Conservation (phyloP, 2,329 filamentous ascomycete genomes). For the Calonectria hawksworthii region DNA sequence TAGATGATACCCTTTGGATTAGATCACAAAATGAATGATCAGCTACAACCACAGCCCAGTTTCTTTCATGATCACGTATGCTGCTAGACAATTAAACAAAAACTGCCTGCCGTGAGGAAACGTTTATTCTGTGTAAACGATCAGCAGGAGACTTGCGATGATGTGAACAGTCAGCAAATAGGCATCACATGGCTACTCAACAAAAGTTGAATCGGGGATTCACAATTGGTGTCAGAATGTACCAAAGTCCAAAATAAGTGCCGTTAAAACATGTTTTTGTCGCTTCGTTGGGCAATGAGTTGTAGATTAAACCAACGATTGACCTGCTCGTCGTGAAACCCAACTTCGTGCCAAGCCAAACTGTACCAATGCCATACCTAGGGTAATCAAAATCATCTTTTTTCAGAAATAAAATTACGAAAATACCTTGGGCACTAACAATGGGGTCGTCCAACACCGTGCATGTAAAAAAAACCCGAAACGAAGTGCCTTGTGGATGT, state of each 20-base stretch:
- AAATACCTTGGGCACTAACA: slow-evolving; percentile 8
- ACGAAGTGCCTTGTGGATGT: neutral
- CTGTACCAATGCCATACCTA: neutral
- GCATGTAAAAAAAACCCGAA: neutral
- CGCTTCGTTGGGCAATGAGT: neutral
- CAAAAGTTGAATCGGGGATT: neutral
- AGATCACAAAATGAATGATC: neutral
- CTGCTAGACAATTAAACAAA: neutral
- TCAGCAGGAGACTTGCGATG: neutral
- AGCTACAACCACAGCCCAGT: neutral
- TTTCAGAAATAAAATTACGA: neutral
- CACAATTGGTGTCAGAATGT: neutral
- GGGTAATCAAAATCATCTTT: neutral
- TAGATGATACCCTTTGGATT: slow-evolving; percentile 23
- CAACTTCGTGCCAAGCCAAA: neutral
- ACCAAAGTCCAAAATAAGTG: neutral
- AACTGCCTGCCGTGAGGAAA: neutral
- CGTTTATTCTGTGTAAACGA: neutral
- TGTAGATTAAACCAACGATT: neutral
- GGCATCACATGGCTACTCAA: neutral
- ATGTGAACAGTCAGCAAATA: neutral
- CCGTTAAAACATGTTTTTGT: neutral
- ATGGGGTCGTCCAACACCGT: neutral
- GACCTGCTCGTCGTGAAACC: neutral
- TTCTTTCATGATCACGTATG: neutral